Evolutionary conservation across 2,329 filamentous ascomycete genomes (phyloP).

Genomic region (Trichoderma hamatum): DNA sequence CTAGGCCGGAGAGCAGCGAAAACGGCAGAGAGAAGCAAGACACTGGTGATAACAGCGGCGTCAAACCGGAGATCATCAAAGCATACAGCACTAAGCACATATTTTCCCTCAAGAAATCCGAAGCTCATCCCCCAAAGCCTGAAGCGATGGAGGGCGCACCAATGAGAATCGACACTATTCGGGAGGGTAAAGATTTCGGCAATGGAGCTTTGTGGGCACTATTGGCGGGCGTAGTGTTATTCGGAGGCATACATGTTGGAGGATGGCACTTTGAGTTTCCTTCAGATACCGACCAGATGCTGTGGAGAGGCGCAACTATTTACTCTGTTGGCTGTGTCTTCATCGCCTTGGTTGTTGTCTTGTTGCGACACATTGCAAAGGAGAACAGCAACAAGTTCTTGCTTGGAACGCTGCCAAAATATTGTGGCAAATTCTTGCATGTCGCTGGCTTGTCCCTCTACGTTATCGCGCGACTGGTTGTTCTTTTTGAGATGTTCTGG

Average conservation of each 20-base stretch:
- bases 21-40: too few species aligned
- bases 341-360: background rate
- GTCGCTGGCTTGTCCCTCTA: background rate
- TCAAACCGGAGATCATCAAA: background rate
- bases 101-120: background rate
- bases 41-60: too few species aligned
- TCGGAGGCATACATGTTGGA: background rate
- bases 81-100: background rate
- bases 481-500: background rate
- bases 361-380: background rate
- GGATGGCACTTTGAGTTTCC: conserved; percentile 3
- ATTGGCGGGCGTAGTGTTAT: background rate
- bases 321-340: background rate
- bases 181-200: background rate
- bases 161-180: background rate
- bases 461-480: background rate
- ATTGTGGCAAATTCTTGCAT: background rate
- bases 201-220: background rate
- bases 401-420: background rate
- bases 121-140: background rate
- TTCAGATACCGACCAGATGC: background rate
- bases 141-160: background rate
- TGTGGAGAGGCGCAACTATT: background rate
- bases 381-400: background rate
- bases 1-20: background rate